Base-by-base conservation (phyloP, 257 asterid species). In the Linaria vulgaris region DNA sequence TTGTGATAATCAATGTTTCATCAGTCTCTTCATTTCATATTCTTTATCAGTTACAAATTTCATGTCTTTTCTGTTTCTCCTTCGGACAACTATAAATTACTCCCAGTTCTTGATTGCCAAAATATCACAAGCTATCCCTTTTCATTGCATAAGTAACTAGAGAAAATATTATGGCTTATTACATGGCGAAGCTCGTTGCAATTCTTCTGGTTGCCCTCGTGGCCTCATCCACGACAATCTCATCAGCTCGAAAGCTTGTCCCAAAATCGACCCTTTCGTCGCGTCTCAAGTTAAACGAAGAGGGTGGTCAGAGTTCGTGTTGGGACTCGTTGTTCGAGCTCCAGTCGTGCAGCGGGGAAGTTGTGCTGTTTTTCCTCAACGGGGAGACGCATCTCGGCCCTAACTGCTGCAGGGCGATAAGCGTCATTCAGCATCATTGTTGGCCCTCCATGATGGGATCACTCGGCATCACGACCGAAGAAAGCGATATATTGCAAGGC, bases 361-460 rank as follows among this genome's bases (percentile, higher is more conserved):
- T 88, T 16, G 81, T 83, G 20, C 48, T 83, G 24, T 88, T 85
- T 31, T 85, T 88, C 46, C 78, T 88, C 12, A 88, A 88, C 30
- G 94, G 96, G 24, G 88, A 88, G 73, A 72, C 88, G 0, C 78
- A 71, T 14, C 78, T 88, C 0, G 94, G 96, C 6, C 55, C 67
- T 0, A 72, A 65, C 69, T 85, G 95, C 71, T 87, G 95, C 69
- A 51, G 3, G 4, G 95, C 95, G 9, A 77, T 87, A 15, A 44
- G 64, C 17, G 76, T 73, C 22, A 87, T 87, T 5, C 78, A 85
- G 69, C 78, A 63, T 15, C 78, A 87, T 19, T 87, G 96, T 48
- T 87, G 90, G 88, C 84, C 90, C 0, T 67, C 88, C 15, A 85
- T 85, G 94, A 75, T 87, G 3, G 84, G 82, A 12, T 59, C 95